These are phyloP conservation scores for Beauveria caledonica DNA, from an alignment of 2,329 filamentous ascomycete genomes.

Conservation along the genomic window DNA sequence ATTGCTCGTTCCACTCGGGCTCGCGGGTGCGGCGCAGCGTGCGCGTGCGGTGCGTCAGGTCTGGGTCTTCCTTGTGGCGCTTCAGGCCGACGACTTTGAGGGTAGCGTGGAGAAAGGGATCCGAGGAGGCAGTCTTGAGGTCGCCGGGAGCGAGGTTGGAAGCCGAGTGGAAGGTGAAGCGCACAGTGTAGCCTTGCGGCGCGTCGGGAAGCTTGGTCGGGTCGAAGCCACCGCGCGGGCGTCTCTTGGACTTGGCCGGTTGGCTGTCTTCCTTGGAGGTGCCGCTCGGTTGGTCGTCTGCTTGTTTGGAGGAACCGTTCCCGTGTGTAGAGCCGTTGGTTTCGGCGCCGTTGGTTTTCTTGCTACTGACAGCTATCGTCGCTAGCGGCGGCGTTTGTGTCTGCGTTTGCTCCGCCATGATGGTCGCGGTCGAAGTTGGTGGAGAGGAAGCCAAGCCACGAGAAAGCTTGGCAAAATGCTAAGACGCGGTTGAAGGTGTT, in stretches of 20 bases:
- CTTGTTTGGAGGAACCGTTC: background rate
- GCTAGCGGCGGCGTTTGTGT: slow-evolving; percentile 1
- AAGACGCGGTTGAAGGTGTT: background rate
- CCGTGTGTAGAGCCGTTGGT: background rate
- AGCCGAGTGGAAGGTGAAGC: slow-evolving; percentile 76
- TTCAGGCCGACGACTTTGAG: slow-evolving; percentile 60
- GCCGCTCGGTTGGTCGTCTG: background rate
- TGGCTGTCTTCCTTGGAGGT: slow-evolving; percentile 4
- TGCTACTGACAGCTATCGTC: background rate
- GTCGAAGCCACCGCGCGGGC: slow-evolving; percentile 71
- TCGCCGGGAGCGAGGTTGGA: slow-evolving; percentile 77
- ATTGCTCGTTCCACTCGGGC: slow-evolving; percentile 75
- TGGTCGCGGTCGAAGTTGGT: background rate
- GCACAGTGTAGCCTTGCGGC: slow-evolving; percentile 73
- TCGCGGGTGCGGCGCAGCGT: slow-evolving; percentile 66
- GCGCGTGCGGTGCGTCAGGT: slow-evolving; percentile 63
- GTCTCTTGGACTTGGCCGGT: background rate
- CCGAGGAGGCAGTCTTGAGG: slow-evolving; percentile 66
- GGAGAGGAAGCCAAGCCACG: background rate
- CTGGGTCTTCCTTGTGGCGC: slow-evolving; percentile 79
- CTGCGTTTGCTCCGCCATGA: background rate
- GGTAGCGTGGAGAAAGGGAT: slow-evolving; percentile 76
- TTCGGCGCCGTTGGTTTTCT: background rate
- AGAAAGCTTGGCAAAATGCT: slow-evolving; percentile 8
- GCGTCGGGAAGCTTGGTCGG: slow-evolving; percentile 65